Evolutionary conservation across 306 rosid genomes (phyloP).

Genomic region (Cucurbita maxima): DNA sequence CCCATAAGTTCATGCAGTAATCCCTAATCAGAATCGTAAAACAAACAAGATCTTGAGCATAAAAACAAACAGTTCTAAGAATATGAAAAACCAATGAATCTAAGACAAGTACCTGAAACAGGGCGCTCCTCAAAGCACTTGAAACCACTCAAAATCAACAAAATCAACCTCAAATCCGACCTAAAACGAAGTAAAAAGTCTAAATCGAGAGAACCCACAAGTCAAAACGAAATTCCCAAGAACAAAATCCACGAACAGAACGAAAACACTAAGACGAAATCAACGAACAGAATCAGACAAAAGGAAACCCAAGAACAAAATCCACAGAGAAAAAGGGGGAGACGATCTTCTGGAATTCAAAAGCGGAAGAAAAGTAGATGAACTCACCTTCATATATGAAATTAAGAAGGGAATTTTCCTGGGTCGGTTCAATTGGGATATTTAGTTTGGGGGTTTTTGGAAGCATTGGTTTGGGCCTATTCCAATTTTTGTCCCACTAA

Average conservation of each 20-base stretch:
- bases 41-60: not conserved
- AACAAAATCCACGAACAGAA: not conserved
- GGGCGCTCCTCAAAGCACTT: not conserved
- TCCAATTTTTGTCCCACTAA: constrained; percentile 4
- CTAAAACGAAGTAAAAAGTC: too few species aligned
- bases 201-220: not conserved
- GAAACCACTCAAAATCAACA: not conserved
- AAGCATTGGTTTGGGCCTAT: not conserved
- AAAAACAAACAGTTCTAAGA: not conserved
- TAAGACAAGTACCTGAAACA: not conserved
- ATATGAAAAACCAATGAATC: not conserved
- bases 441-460: not conserved
- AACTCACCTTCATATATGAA: not conserved
- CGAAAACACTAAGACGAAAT: not conserved
- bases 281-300: not conserved
- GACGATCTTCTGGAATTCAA: not conserved
- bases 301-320: not conserved
- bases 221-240: not conserved
- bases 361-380: not conserved
- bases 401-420: not conserved
- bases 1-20: not conserved
- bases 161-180: not conserved
- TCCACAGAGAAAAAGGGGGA: not conserved
- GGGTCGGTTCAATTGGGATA: too few species aligned
- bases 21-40: not conserved